phyloP scores from a whole-genome alignment of 768 basidiomycete species.

The Trametes sanguinea region DNA sequence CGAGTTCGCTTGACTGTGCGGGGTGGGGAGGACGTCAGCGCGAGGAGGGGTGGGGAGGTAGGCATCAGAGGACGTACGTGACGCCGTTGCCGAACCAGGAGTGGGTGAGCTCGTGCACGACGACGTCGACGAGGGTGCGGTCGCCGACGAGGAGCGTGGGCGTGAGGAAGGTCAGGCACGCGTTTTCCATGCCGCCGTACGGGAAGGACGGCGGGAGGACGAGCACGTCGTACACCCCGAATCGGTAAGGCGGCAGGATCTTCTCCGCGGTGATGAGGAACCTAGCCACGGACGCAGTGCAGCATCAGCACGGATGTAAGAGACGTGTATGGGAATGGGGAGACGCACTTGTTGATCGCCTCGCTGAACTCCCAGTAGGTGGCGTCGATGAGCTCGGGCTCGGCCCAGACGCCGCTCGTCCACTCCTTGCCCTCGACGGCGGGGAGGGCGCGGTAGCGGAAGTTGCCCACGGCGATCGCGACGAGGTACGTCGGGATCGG shows the following conservation, averaged over 20 bases:
- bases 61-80: conserved; percentile 48
- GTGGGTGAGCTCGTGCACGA: conserved; percentile 85
- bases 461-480: conserved; percentile 85
- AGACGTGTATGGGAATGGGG: background rate
- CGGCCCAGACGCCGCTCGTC: conserved; percentile 88
- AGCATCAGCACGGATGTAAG: background rate
- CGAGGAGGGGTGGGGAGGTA: background rate
- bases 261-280: conserved; percentile 79
- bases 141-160: conserved; percentile 90
- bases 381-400: conserved; percentile 77
- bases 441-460: conserved; percentile 70
- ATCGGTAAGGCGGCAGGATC: conserved; percentile 73
- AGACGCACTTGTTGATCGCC: conserved; percentile 70
- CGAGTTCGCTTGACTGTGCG: conserved; percentile 62
- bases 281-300: conserved; percentile 38
- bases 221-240: conserved; percentile 87
- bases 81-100: conserved; percentile 94
- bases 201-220: conserved; percentile 92
- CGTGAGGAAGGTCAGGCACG: conserved; percentile 85
- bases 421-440: conserved; percentile 64
- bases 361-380: conserved; percentile 88
- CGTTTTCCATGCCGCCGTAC: conserved; percentile 93
- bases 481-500: conserved; percentile 92
- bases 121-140: conserved; percentile 78
- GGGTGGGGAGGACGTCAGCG: background rate